These are phyloP conservation scores for Colletotrichum sp. DNA, from an alignment of 2,329 filamentous ascomycete species.

Conservation along the genomic window DNA sequence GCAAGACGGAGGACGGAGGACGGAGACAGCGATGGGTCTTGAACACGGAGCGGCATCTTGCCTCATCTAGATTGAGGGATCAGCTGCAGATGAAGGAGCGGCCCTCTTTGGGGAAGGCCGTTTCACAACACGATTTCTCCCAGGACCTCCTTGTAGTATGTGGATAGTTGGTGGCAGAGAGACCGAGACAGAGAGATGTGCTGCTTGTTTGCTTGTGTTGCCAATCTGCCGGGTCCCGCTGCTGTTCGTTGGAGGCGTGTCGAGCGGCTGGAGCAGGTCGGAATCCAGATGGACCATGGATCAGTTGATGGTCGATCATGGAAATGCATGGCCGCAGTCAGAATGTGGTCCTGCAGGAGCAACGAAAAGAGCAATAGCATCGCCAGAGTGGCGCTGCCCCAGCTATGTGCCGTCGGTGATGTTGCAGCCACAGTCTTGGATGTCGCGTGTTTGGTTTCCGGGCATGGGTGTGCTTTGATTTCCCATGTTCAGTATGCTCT, in stretches of 20 bases:
- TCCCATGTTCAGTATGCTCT: not conserved
- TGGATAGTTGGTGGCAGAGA: not conserved
- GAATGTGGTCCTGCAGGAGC: not conserved
- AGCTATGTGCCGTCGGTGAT: not conserved
- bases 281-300: not conserved
- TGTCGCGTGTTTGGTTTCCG: not conserved
- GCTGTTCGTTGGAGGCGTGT: not conserved
- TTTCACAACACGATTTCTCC: slow-evolving; percentile 1
- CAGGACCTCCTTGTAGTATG: not conserved
- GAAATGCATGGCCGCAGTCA: not conserved
- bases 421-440: not conserved
- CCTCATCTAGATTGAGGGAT: slow-evolving; percentile 21
- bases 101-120: not conserved
- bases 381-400: not conserved
- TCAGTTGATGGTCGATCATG: not conserved
- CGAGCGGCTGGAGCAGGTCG: slow-evolving; percentile 4
- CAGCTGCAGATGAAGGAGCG: slow-evolving; percentile 2
- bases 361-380: not conserved
- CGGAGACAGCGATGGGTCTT: not conserved
- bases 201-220: not conserved
- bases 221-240: slow-evolving; percentile 5
- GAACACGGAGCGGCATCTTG: slow-evolving; percentile 15
- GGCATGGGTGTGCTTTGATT: not conserved
- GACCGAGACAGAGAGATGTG: not conserved
- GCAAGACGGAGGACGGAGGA: not conserved